phyloP scores from a whole-genome alignment of 768 basidiomycete species.

The Infundibulicybe gibba region DNA sequence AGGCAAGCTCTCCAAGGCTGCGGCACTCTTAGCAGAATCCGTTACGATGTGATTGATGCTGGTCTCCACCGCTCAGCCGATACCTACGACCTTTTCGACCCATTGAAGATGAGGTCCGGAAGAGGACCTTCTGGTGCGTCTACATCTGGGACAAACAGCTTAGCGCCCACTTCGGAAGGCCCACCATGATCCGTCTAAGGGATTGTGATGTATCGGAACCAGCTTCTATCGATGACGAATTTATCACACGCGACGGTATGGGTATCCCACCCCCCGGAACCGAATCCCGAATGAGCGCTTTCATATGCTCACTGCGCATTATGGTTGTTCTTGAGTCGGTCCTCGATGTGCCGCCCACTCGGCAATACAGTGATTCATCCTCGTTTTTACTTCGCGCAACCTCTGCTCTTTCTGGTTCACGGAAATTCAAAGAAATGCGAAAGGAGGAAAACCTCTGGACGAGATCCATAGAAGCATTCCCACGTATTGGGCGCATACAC shows the following conservation, averaged over 20 bases:
- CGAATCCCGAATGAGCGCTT: constrained; percentile 78
- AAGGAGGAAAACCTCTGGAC: constrained; percentile 83
- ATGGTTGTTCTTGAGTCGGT: constrained; percentile 89
- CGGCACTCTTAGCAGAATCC: constrained; percentile 81
- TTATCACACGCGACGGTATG: constrained; percentile 71
- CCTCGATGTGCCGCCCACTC: constrained; percentile 74
- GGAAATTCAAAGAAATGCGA: constrained; percentile 59
- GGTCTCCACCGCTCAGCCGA: constrained; percentile 87
- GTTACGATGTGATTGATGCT: constrained; percentile 87
- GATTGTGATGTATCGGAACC: constrained; percentile 94
- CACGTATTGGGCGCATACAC: constrained; percentile 73
- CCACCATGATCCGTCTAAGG: constrained; percentile 79
- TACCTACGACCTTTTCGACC: constrained; percentile 82
- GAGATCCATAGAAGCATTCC: constrained; percentile 74
- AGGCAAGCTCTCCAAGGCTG: constrained; percentile 84
- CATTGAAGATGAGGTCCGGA: constrained; percentile 90
- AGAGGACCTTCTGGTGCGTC: constrained; percentile 95
- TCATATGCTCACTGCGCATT: constrained; percentile 70
- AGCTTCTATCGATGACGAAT: constrained; percentile 83
- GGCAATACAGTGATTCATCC: constrained; percentile 56
- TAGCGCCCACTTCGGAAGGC: constrained; percentile 83
- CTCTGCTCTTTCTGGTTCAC: constrained; percentile 58
- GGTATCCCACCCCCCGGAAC: constrained; percentile 65
- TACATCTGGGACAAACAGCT: constrained; percentile 97
- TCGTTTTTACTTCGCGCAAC: constrained; percentile 79